Base-by-base conservation (phyloP, 1,284 basidiomycete genomes). In the Mycosarcoma maydis region DNA sequence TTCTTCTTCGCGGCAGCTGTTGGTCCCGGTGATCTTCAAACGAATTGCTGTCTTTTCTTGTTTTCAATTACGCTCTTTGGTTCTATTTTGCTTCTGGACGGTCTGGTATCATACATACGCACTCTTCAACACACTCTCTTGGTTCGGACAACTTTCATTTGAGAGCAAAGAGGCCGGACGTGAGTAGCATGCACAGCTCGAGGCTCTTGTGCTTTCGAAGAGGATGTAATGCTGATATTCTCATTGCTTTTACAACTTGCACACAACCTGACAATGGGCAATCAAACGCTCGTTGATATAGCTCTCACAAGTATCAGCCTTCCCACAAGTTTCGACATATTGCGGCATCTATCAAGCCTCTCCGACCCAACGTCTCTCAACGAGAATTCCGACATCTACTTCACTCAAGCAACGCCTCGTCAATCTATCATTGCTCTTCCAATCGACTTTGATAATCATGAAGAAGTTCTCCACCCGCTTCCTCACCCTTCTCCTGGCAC, bases 401-500 rank as follows among this genome's bases (percentile, higher is more conserved):
- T 8, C 9, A 30, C 29, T 30, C 9, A 30, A 14, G 9, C 29
- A 8, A 10, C 29, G 29, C 14, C 29, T 32, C 50, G 39, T n/a
- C n/a, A n/a, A n/a, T n/a, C n/a, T n/a, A n/a, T n/a, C n/a, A n/a
- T n/a, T n/a, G n/a, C n/a, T n/a, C n/a, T n/a, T n/a, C n/a, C n/a
- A n/a, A n/a, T n/a, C n/a, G 22, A 2, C 32, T 29, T 17, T 13
- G 14, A 9, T 23, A 26, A 27, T 26, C 16, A 76, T 76, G 73
- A 57, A 68, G 45, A 41, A 44, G 23, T 44, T 72, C 38, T 69
- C 68, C 14, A 30, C 53, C 19, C 54, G 47, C 10, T 68, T 74
- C 30, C 41, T 76, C 24, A 49, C 68, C n/a, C 60, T 76, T 4
- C 58, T 76, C 30, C 37, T 76, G 3, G 68, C 74, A 9, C 64